A percentile compares a stretch with the other conserved stretches of the same genome.
Evolutionary conservation across 768 basidiomycete genomes (phyloP).

Genomic region (Suillus tomentosus): DNA sequence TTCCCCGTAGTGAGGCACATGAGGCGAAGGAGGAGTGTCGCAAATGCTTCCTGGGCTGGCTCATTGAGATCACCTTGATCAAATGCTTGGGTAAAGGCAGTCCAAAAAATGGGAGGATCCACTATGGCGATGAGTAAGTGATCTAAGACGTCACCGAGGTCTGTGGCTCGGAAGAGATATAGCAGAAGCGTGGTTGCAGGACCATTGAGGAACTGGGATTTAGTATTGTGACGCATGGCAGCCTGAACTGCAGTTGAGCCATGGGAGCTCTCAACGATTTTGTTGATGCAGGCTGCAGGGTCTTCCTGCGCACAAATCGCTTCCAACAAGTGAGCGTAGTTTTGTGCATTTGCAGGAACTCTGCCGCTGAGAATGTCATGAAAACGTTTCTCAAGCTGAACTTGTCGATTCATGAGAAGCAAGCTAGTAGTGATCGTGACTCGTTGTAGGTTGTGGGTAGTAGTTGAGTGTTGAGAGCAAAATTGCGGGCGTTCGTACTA

Average conservation of each 20-base stretch:
- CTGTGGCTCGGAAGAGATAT: slow-evolving; percentile 42
- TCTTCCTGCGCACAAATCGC: slow-evolving; percentile 45
- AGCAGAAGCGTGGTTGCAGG: slow-evolving; percentile 37
- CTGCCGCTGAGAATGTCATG: slow-evolving; percentile 34
- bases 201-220: slow-evolving; percentile 44
- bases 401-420: slow-evolving; percentile 24
- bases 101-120: slow-evolving; percentile 57
- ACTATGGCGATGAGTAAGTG: slow-evolving; percentile 43
- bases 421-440: background rate
- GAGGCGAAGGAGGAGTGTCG: slow-evolving; percentile 52
- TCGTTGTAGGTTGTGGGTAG: background rate
- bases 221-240: slow-evolving; percentile 44
- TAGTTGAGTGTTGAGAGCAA: background rate
- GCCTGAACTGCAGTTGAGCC: slow-evolving; percentile 43
- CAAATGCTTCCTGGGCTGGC: slow-evolving; percentile 41
- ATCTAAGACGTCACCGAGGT: slow-evolving; percentile 44
- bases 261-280: slow-evolving; percentile 35
- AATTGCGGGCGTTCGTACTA: background rate
- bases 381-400: slow-evolving; percentile 38
- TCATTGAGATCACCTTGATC: slow-evolving; percentile 34
- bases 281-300: slow-evolving; percentile 38
- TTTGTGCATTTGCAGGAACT: slow-evolving; percentile 22
- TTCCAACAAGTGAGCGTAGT: slow-evolving; percentile 46
- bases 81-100: slow-evolving; percentile 38
- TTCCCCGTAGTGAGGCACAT: slow-evolving; percentile 39